Evolutionary conservation across 345 rosid species (phyloP), one percentile per base, ranked within the genome.

Genomic region (Capsella bursapastoris): DNA sequence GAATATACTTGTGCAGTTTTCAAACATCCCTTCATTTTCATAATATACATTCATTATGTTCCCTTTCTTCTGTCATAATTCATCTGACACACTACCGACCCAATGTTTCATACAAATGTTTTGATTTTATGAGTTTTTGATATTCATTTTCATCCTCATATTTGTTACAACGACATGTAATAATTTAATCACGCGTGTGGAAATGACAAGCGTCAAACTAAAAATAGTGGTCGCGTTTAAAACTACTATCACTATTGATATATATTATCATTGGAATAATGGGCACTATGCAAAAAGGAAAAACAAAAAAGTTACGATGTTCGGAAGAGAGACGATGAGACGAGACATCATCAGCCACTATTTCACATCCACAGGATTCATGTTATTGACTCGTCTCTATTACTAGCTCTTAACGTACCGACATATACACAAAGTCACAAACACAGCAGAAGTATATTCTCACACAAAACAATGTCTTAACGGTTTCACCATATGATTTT

Each of bases 111-210:
- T 22, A 22, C 25, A 22, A 2, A 22, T 22, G 25, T 22, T 22
- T 1, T 22, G 25, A 22, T 22, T 18, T 18, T 22, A 22, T 22
- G 25, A 22, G 25, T 22, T 22, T 22, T 22, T 22, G 25, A 22
- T 22, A 22, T 22, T 22, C 68, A 18, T 65, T 32, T 48, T 13
- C 31, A 50, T 34, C 58, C 31, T 49, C 22, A 64, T 64, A 31
- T 15, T 57, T 49, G 12, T 32, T 34, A 18, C 34, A 50, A 4
- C 27, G 34, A 49, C 4, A 35, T 60, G 68, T 60, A 11, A 60
- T n/a, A 2, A 15, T 37, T 22, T 27, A 45, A 44, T 34, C 67
- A 35, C 59, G 48, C 50, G 38, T 16, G 40, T 27, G 8, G 49
- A 49, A 27, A 41, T 28, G 28, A 7, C 29, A 27, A 67, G 50